Evolutionary conservation across 805 yeast genomes (phyloP).

Genomic region (Metschnikowia lochheadii): DNA sequence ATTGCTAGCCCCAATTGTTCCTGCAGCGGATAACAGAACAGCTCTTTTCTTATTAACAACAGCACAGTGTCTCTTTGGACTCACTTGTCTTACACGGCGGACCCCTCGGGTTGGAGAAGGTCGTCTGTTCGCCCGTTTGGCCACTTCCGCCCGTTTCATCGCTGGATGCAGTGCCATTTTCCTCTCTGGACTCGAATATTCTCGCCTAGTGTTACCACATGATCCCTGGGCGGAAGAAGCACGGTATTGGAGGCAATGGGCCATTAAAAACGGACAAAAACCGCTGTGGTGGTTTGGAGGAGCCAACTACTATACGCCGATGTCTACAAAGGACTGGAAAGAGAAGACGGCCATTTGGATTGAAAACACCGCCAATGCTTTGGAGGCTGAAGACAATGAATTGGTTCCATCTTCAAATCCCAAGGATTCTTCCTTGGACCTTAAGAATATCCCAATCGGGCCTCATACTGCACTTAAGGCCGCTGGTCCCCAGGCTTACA

Average conservation of each 20-base stretch:
- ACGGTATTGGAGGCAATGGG: conserved; percentile 46
- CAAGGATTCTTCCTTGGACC: conserved; percentile 1
- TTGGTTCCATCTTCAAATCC: background rate
- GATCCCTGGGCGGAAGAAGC: conserved; percentile 80
- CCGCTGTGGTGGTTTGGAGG: conserved; percentile 70
- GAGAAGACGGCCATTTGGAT: conserved; percentile 21
- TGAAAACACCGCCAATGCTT: conserved; percentile 11
- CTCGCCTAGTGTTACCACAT: conserved; percentile 42
- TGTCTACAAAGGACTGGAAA: conserved; percentile 39
- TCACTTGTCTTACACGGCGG: conserved; percentile 17
- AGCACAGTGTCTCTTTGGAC: conserved; percentile 50
- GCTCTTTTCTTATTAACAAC: conserved; percentile 53
- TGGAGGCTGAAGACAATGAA: conserved; percentile 8
- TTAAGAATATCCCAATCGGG: conserved; percentile 14
- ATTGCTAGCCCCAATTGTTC: conserved; percentile 69
- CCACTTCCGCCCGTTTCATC: conserved; percentile 7
- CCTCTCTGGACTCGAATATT: conserved; percentile 53
- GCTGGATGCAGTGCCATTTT: conserved; percentile 38
- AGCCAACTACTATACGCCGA: conserved; percentile 48
- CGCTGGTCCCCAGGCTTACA: conserved; percentile 14
- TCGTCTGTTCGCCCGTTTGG: conserved; percentile 6
- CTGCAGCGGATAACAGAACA: conserved; percentile 60
- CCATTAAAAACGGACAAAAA: conserved; percentile 44
- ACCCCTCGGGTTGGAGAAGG: conserved; percentile 13
- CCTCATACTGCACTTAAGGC: conserved; percentile 14